Evolutionary conservation across 352 stramenopile species (phyloP), one percentile per base, ranked within the genome.

Genomic region (Globisporangium lucens): DNA sequence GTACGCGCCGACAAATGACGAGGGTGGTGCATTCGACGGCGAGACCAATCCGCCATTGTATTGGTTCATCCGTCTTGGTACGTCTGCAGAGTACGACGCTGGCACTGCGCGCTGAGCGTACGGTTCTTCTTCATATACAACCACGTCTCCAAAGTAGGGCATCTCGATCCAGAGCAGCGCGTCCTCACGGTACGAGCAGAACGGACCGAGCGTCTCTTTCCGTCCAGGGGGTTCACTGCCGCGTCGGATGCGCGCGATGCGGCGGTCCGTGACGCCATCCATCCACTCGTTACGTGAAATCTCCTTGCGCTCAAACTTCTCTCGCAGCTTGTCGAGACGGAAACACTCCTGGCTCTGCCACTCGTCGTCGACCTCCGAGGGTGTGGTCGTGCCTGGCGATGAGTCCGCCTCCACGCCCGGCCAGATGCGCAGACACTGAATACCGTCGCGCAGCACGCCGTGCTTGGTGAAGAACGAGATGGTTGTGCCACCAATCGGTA

Each of bases 111-210:
- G 81, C 60, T 95, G 77, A 8, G 88, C 82, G 72, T 98, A 98
- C 6, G 89, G 86, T 56, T 96, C 86, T 70, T 98, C 93, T 70
- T 98, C 93, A 66, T 97, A 97, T 29, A 98, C 85, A 4, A 98
- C 89, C 3, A 93, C 84, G 58, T 98, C 81, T 41, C 85, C 89
- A 76, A 98, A 98, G 69, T 93, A 97, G 0, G 91, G 92, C 80
- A 98, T 84, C 68, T 97, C 90, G 22, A 98, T 81, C 78, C 87
- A 90, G 22, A 97, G 74, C 36, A 95, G 69, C 7, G 88, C 82
- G 52, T 93, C 86, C 43, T 96, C 77, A 12, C 88, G 83, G 66
- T 94, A 91, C 27, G 82, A 85, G 65, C 85, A 93, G 66, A 94
- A 96, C 5, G 88, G 83, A 0, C 84, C 83, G 15, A 94, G 76